Conservation (phyloP, 768 basidiomycete species). For the Suillus brevipes region DNA sequence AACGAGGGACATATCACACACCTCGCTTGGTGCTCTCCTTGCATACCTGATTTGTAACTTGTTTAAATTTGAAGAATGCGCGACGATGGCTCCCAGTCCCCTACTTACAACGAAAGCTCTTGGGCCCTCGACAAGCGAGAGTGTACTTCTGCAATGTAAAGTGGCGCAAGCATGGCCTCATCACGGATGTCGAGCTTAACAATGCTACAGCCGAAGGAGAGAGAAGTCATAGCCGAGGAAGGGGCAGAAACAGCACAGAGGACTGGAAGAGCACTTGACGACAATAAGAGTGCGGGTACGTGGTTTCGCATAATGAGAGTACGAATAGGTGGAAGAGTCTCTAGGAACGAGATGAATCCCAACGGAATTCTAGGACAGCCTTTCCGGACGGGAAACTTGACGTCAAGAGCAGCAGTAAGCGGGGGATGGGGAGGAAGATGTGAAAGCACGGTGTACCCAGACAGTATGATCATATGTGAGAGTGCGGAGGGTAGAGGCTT, state of each 20-base stretch:
- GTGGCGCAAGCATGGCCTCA: constrained; percentile 17
- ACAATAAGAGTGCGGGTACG: constrained; percentile 25
- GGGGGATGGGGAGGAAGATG: constrained; percentile 16
- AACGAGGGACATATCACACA: constrained; percentile 22
- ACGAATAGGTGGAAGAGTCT: constrained; percentile 22
- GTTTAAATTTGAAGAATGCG: constrained; percentile 36
- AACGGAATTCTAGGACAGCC: constrained; percentile 26
- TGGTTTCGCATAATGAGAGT: constrained; percentile 28
- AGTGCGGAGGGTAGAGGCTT: constrained; percentile 37
- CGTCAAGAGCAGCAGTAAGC: constrained; percentile 24
- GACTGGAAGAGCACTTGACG: constrained; percentile 21
- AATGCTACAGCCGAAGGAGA: constrained; percentile 18
- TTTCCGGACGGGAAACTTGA: constrained; percentile 32
- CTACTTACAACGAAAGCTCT: constrained; percentile 36
- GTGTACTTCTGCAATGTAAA: constrained; percentile 19
- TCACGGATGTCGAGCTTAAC: constrained; percentile 28
- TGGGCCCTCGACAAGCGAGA: constrained; percentile 17
- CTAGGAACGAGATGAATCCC: constrained; percentile 24
- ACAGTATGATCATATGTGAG: constrained; percentile 37
- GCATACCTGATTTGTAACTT: constrained; percentile 42
- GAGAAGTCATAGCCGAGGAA: constrained; percentile 27
- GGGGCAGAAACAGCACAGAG: constrained; percentile 25
- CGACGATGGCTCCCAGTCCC: too few species aligned
- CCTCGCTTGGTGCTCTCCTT: constrained; percentile 40
- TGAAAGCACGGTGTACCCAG: constrained; percentile 42